Percentiles rank a stretch among this genome's conserved stretches.
phyloP scores from a whole-genome alignment of 192 early-diverging fungal genomes.

The Chytriomyces sp. region DNA sequence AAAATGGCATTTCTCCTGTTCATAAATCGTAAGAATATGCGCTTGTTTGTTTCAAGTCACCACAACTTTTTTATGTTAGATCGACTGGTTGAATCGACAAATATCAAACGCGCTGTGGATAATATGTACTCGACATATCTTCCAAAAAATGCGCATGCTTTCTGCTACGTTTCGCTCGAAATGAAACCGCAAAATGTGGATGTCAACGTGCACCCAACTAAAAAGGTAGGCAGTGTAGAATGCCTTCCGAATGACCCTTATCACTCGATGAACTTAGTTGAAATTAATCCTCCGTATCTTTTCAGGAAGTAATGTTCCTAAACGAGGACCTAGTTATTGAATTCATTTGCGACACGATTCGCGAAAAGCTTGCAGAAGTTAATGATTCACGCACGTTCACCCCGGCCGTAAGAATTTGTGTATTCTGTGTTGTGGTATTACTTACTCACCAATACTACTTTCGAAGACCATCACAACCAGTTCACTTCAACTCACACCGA shows the following conservation, averaged over 20 bases:
- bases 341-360: slow-evolving; percentile 70
- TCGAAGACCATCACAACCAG: background rate
- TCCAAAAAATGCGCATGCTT: slow-evolving; percentile 87
- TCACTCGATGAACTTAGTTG: background rate
- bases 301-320: slow-evolving; percentile 81
- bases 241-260: background rate
- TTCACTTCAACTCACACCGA: background rate
- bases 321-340: slow-evolving; percentile 85
- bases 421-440: background rate
- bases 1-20: slow-evolving; percentile 88
- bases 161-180: slow-evolving; percentile 87
- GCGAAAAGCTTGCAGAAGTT: slow-evolving; percentile 67
- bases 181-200: slow-evolving; percentile 90
- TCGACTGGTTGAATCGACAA: slow-evolving; percentile 79
- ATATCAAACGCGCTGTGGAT: slow-evolving; percentile 85
- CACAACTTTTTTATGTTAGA: slow-evolving; percentile 53
- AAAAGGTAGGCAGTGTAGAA: slow-evolving; percentile 67
- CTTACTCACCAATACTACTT: slow-evolving; percentile 24
- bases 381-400: slow-evolving; percentile 75
- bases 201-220: slow-evolving; percentile 98
- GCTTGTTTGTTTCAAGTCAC: background rate
- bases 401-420: slow-evolving; percentile 4
- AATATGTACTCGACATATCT: slow-evolving; percentile 77
- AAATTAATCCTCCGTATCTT: background rate
- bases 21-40: slow-evolving; percentile 81